Conservation (phyloP, 148 eudicot species). For the Vaccinium vitisidaea region DNA sequence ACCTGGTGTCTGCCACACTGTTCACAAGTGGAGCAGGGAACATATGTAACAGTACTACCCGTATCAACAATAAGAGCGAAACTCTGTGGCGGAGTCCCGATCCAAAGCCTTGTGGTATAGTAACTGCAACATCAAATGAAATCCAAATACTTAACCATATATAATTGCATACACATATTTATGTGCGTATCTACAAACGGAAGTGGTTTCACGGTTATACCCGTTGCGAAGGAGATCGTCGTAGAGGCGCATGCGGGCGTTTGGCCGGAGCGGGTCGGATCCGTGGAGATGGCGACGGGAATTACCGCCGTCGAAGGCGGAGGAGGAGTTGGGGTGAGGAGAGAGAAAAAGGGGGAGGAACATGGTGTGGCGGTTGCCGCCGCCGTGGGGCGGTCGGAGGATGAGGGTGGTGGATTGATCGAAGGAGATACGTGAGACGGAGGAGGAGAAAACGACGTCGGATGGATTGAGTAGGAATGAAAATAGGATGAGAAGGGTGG, state of each 20-base stretch:
- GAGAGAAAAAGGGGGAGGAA: slow-evolving; percentile 58
- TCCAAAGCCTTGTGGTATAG: slow-evolving; percentile 79
- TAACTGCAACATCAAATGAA: slow-evolving; percentile 45
- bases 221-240: slow-evolving; percentile 89
- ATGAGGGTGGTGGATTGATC: slow-evolving; percentile 12
- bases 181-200: neutral
- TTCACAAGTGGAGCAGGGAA: slow-evolving; percentile 88
- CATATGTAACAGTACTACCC: slow-evolving; percentile 97
- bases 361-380: slow-evolving; percentile 34
- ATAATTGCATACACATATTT: neutral
- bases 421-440: slow-evolving; percentile 12
- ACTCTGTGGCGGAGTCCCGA: slow-evolving; percentile 84
- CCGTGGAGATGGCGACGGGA: slow-evolving; percentile 56
- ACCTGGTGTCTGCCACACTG: slow-evolving; percentile 98
- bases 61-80: slow-evolving; percentile 93
- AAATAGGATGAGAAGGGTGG: slow-evolving; percentile 17
- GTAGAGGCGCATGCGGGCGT: slow-evolving; percentile 76
- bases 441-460: slow-evolving; percentile 21
- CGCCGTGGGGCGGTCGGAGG: slow-evolving; percentile 23
- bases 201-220: slow-evolving; percentile 25
- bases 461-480: slow-evolving; percentile 9
- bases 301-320: slow-evolving; percentile 4
- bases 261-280: slow-evolving; percentile 34
- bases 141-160: neutral
- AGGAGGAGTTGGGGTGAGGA: slow-evolving; percentile 24